phyloP scores from a whole-genome alignment of 805 yeast species.

The Ogataea salicorniae region DNA sequence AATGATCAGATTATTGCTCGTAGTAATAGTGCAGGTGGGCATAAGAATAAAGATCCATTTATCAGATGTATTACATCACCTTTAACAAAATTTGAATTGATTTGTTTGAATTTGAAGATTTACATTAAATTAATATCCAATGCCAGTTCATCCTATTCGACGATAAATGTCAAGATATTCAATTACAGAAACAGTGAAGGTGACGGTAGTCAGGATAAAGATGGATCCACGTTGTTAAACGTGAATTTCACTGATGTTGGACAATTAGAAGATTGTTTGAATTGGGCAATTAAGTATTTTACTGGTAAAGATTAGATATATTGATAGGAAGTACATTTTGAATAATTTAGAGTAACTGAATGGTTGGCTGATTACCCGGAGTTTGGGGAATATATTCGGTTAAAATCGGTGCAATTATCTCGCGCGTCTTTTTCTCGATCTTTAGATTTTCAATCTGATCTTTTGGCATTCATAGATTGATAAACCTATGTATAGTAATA shows the following conservation, averaged over 20 bases:
- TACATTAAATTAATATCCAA: slow-evolving; percentile 11
- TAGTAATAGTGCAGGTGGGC: not conserved
- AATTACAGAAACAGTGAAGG: not conserved
- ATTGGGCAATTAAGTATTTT: slow-evolving; percentile 42
- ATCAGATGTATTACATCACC: slow-evolving; percentile 18
- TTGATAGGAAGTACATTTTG: no score
- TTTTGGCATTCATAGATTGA: no score
- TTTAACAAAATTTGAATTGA: slow-evolving; percentile 16
- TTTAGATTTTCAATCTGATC: no score
- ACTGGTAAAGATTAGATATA: not conserved
- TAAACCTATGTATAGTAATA: no score
- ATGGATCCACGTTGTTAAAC: slow-evolving; percentile 33
- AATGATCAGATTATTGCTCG: no score
- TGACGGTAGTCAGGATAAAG: slow-evolving; percentile 19
- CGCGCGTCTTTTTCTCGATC: no score
- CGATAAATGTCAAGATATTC: slow-evolving; percentile 9
- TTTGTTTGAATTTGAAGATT: slow-evolving; percentile 8
- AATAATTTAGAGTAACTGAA: not conserved
- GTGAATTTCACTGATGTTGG: slow-evolving; percentile 44
- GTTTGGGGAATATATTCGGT: no score
- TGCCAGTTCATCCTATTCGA: slow-evolving; percentile 14
- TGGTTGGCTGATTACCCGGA: no score
- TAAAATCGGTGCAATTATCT: no score
- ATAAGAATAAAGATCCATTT: slow-evolving; percentile 17
- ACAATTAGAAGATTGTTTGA: slow-evolving; percentile 51